Conservation (phyloP, 768 basidiomycete genomes). For the Lentinula aciculospora region DNA sequence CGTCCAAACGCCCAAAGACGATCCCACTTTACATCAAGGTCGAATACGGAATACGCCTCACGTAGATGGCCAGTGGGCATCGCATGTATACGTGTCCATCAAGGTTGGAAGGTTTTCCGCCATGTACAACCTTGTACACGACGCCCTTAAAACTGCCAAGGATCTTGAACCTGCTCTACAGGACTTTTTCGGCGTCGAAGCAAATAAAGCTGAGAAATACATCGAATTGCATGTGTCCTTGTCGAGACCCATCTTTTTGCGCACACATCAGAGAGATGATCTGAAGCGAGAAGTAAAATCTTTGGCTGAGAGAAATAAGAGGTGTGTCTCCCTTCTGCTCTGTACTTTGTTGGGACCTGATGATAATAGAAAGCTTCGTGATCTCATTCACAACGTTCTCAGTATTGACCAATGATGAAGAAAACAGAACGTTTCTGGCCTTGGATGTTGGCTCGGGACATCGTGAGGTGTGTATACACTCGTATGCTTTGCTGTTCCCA, state of each 20-base stretch:
- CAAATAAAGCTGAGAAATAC: conserved; percentile 13
- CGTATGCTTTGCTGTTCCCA: not conserved
- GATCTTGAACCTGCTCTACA: conserved; percentile 41
- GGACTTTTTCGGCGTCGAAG: conserved; percentile 27
- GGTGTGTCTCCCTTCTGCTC: conserved; percentile 32
- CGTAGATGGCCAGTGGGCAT: conserved; percentile 81
- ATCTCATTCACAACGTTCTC: conserved; percentile 70
- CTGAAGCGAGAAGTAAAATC: conserved; percentile 57
- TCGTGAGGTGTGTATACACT: conserved; percentile 44
- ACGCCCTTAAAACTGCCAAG: conserved; percentile 39
- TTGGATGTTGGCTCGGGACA: conserved; percentile 84
- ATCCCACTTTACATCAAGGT: conserved; percentile 82
- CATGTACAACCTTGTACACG: conserved; percentile 40
- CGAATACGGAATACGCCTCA: conserved; percentile 70
- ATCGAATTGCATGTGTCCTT: conserved; percentile 78
- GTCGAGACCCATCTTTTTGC: conserved; percentile 74
- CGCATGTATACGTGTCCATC: conserved; percentile 74
- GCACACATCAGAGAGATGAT: conserved; percentile 73
- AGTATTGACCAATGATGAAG: conserved; percentile 74
- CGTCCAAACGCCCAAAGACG: conserved; percentile 49
- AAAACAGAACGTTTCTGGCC: conserved; percentile 73
- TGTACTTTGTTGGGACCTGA: conserved; percentile 5
- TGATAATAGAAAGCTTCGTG: conserved; percentile 45
- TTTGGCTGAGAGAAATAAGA: conserved; percentile 36
- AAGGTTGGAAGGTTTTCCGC: conserved; percentile 33